Percentiles rank a stretch among this genome's conserved stretches.
phyloP scores from a whole-genome alignment of 805 yeast species.

The Cyberlindnera maritima region DNA sequence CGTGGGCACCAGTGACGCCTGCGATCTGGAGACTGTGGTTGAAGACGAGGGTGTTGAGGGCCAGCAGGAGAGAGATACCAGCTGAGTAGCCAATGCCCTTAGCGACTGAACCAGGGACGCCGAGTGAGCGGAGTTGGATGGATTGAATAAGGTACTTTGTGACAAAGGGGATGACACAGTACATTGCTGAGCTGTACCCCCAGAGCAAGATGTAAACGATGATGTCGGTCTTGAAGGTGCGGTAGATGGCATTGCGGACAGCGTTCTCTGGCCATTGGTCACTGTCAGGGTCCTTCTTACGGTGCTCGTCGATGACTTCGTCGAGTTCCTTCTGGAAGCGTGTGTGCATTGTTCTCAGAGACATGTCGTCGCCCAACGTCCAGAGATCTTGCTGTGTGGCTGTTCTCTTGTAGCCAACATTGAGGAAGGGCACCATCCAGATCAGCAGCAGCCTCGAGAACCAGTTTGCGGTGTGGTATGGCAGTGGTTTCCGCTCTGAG shows the following conservation, averaged over 20 bases:
- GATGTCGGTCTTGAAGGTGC: too few species aligned
- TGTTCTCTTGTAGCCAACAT: constrained; percentile 66
- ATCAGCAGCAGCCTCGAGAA: constrained; percentile 46
- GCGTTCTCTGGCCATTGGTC: too few species aligned
- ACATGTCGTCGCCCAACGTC: constrained; percentile 36
- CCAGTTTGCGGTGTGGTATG: constrained; percentile 33
- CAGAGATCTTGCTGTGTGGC: constrained; percentile 59
- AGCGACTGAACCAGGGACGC: constrained; percentile 52
- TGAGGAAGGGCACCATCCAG: constrained; percentile 63
- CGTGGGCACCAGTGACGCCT: constrained; percentile 9
- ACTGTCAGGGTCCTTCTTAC: constrained; percentile 26
- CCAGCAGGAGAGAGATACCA: constrained; percentile 34
- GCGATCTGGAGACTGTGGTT: background rate
- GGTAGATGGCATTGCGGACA: too few species aligned
- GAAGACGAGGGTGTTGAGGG: background rate
- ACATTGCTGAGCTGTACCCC: too few species aligned
- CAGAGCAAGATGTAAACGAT: too few species aligned
- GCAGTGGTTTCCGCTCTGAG: constrained; percentile 44
- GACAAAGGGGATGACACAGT: too few species aligned
- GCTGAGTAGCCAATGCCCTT: constrained; percentile 73
- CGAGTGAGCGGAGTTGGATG: too few species aligned
- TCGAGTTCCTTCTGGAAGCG: constrained; percentile 34
- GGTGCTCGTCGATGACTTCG: background rate
- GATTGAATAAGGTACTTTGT: too few species aligned
- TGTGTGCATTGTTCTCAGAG: constrained; percentile 35